Evolutionary conservation across 2,329 filamentous ascomycete genomes (phyloP), one percentile per base, ranked within the genome.

Genomic region (Paraphoma sp.): DNA sequence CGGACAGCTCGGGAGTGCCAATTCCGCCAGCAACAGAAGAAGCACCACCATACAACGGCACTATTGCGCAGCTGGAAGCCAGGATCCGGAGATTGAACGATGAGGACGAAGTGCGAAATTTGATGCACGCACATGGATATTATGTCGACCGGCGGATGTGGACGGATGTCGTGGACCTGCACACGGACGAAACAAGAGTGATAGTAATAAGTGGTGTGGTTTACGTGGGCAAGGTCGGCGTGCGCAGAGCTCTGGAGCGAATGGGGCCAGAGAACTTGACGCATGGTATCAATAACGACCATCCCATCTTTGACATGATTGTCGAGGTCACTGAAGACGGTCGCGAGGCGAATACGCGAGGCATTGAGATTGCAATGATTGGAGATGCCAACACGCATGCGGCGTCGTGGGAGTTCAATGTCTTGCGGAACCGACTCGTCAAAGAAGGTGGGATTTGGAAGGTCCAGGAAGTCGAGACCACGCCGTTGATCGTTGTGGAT

Each of bases 91-190:
- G 57, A 31, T 17, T 65, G 56, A 69, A 69, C 31, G 62, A 65
- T 38, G 68, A 68, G 51, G 68, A 71, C 47, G 56, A 59, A 38
- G 64, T 70, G 1, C 54, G 65, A 12, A 69, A 71, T 45, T 30
- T 68, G 11, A 65, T 67, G 63, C 65, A 70, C 54, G 58, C 61
- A 3, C 57, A 64, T 49, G 67, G 64, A 23, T 71, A 62, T 36
- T 69, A 70, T 43, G 48, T 70, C 18, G 65, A 70, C 51, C 54
- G 63, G 3, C 57, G 65, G 41, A 71, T 70, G 68, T 70, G 68
- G 65, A 62, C 51, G 2, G 61, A 69, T 57, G 67, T 65, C 1
- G 57, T 68, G 3, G 66, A 70, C 42, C 50, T 69, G n/a, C 58
- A 65, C 38, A 54, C 62, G 2, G 44, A 44, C 6, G 57, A 64